Evolutionary conservation across 2,329 filamentous ascomycete genomes (phyloP).

Genomic region (Cytospora piceicola): DNA sequence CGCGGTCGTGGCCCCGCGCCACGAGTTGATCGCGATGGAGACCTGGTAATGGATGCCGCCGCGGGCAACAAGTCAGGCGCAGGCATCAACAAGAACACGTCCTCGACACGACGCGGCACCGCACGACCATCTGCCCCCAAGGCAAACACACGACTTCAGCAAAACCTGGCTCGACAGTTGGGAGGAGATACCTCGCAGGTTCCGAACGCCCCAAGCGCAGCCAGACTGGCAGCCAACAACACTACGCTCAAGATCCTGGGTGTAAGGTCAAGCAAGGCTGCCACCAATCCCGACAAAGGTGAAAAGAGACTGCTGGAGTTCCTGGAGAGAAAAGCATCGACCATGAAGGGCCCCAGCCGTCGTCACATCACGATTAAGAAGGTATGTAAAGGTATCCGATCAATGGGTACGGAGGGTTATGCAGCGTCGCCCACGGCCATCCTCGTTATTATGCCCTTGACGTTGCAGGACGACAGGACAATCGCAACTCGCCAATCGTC

Average conservation of each 20-base stretch:
- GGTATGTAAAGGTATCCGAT: conserved; percentile 66
- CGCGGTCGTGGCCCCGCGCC: conserved; percentile 43
- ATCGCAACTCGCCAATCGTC: conserved; percentile 41
- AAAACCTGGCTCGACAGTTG: conserved; percentile 38
- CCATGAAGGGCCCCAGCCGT: conserved; percentile 48
- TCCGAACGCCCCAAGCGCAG: conserved; percentile 33
- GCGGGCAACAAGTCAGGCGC: conserved; percentile 34
- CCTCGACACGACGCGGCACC: conserved; percentile 24
- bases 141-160: conserved; percentile 32
- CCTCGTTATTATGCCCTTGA: conserved; percentile 45
- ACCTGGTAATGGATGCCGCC: conserved; percentile 58
- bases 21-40: conserved; percentile 58
- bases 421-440: conserved; percentile 44
- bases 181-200: conserved; percentile 37
- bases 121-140: conserved; percentile 29
- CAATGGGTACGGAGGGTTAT: conserved; percentile 48
- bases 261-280: conserved; percentile 70
- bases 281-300: conserved; percentile 68
- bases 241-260: conserved; percentile 59
- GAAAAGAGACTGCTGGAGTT: conserved; percentile 67
- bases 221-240: conserved; percentile 37
- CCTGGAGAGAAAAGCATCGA: conserved; percentile 68
- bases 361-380: conserved; percentile 70
- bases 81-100: conserved; percentile 40
- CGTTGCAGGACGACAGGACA: conserved; percentile 46